Evolutionary conservation across 106 monocot genomes (phyloP), one percentile per base, ranked within the genome.

Genomic region (Apostasia ramifera): DNA sequence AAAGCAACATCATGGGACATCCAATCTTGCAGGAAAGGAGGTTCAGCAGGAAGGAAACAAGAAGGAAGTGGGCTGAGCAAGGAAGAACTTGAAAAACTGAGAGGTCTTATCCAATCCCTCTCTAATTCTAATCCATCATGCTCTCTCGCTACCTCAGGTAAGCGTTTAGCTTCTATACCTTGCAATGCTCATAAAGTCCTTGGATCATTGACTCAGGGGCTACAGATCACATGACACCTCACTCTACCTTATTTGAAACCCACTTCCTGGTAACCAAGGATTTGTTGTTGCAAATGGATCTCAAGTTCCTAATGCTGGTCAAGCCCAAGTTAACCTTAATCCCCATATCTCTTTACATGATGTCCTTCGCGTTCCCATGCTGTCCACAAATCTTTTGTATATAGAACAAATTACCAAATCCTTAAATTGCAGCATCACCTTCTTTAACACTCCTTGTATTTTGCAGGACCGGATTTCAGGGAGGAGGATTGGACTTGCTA

Each of bases 401-500:
- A 61, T 61, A 61, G 1, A 61, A 38, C 38, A 61, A 52, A 4
- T 52, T 10, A 61, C 60, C 5, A 5, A 61, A 4, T 37, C 38
- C 42, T 6, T 61, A 41, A 40, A 40, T 10, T 61, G 60, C 39
- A 61, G 2, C 42, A 4, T 61, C 5, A 2, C 10, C 3, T 61
- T 61, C 39, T 61, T 11, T 57, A 37, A 37, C 4, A 40, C 60
- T 61, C 38, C 38, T 40, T 61, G 60, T 61, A 10, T 61, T 38
- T 61, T 57, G 12, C 57, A 57, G 57, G 57, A 57, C 57, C 4
- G 26, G 57, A 3, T 13, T 61, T 61, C 38, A 41, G 60, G 60
- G 60, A 61, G 42, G 60, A 61, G 2, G 38, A 61, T 61, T 61
- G 7, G 60, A 61, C 60, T 37, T 61, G 60, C 60, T 61, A 61